Percentiles rank a stretch among this genome's conserved stretches.
Evolutionary conservation across 108 stramenopile genomes (phyloP).

Genomic region (Aurantiochytrium sp.): DNA sequence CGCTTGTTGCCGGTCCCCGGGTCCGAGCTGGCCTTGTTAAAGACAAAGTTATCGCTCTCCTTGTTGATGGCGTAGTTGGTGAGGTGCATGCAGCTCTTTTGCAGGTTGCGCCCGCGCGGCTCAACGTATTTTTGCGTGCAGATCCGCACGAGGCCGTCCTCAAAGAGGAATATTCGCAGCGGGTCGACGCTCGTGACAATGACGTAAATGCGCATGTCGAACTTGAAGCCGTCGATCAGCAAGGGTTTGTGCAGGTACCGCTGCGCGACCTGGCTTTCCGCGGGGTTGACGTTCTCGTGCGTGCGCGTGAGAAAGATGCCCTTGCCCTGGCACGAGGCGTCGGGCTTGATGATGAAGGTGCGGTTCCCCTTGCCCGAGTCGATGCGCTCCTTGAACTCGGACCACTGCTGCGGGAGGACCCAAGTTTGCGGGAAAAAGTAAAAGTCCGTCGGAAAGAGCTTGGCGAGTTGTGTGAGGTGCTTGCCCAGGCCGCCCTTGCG

Average conservation of each 20-base stretch:
- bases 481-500: slow-evolving; percentile 70
- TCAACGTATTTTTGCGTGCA: slow-evolving; percentile 70
- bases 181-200: slow-evolving; percentile 68
- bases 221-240: slow-evolving; percentile 75
- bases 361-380: slow-evolving; percentile 54
- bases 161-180: slow-evolving; percentile 67
- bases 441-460: slow-evolving; percentile 67
- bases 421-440: slow-evolving; percentile 71
- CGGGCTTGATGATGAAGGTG: slow-evolving; percentile 72
- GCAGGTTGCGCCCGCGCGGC: slow-evolving; percentile 62
- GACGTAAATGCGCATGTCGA: slow-evolving; percentile 76
- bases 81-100: slow-evolving; percentile 71
- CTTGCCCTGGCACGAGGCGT: slow-evolving; percentile 65
- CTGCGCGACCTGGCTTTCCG: slow-evolving; percentile 67
- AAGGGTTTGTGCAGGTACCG: slow-evolving; percentile 68
- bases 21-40: slow-evolving; percentile 21
- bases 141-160: slow-evolving; percentile 64
- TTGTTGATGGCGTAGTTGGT: slow-evolving; percentile 80
- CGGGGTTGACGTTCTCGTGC: slow-evolving; percentile 53
- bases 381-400: slow-evolving; percentile 61
- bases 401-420: slow-evolving; percentile 61
- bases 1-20: slow-evolving; percentile 62
- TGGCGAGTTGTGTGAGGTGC: slow-evolving; percentile 68
- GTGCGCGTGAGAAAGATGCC: slow-evolving; percentile 68
- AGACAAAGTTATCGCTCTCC: slow-evolving; percentile 27